A percentile compares a stretch with the other conserved stretches of the same genome.
Conservation (phyloP, 2,329 filamentous ascomycete genomes). For the Ophiosphaerella korrae region DNA sequence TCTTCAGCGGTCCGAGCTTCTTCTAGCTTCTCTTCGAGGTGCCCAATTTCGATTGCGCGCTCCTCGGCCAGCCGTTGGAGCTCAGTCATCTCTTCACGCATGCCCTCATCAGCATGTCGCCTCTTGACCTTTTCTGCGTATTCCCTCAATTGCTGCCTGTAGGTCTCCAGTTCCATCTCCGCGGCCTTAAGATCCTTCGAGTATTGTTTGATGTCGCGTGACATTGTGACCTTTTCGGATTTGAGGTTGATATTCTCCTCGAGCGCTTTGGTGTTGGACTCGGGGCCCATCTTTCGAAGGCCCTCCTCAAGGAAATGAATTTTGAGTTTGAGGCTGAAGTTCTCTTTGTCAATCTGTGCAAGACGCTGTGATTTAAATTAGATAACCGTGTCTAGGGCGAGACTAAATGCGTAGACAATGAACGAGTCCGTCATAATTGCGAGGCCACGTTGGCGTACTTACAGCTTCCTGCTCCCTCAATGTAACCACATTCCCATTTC, state of each 20-base stretch:
- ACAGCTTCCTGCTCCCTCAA: slow-evolving; percentile 93
- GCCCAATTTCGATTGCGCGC: slow-evolving; percentile 44
- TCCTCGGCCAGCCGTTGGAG: slow-evolving; percentile 53
- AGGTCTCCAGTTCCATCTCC: slow-evolving; percentile 84
- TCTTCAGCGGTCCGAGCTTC: slow-evolving; percentile 37
- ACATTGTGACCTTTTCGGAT: slow-evolving; percentile 87
- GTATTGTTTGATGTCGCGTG: slow-evolving; percentile 82
- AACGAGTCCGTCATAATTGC: not conserved
- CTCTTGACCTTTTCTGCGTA: slow-evolving; percentile 81
- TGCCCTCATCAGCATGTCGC: slow-evolving; percentile 72
- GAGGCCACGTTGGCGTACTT: slow-evolving; percentile 23
- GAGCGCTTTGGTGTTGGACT: slow-evolving; percentile 85
- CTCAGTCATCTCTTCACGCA: slow-evolving; percentile 65
- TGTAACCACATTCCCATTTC: slow-evolving; percentile 87
- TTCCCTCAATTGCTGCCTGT: slow-evolving; percentile 79
- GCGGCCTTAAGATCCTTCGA: slow-evolving; percentile 82
- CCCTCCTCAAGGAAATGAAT: slow-evolving; percentile 93
- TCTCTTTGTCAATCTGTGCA: slow-evolving; percentile 96
- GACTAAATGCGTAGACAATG: not conserved
- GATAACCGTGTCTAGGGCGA: not conserved
- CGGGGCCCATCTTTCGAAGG: slow-evolving; percentile 82
- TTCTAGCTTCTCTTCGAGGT: slow-evolving; percentile 42
- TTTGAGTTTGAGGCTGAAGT: slow-evolving; percentile 72
- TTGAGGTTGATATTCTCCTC: slow-evolving; percentile 97
- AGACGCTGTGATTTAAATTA: slow-evolving; percentile 63